A percentile compares a stretch with the other conserved stretches of the same genome.
Evolutionary conservation across 75 land plant genomes (phyloP).

Genomic region (Pinus albicaulis): DNA sequence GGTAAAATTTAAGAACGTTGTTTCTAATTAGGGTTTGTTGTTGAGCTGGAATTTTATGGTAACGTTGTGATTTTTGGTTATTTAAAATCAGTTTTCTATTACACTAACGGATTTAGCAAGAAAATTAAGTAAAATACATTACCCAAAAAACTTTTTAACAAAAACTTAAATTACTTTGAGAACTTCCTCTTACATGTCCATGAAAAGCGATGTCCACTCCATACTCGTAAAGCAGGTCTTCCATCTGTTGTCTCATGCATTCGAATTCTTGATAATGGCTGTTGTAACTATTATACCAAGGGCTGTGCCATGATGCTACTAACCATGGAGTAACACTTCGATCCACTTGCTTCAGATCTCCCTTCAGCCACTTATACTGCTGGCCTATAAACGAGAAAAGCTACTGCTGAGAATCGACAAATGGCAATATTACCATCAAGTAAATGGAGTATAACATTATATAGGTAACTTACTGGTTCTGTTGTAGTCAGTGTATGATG

Average conservation of each 20-base stretch:
- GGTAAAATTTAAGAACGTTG: too few species aligned
- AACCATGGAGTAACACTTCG: slow-evolving; percentile 42
- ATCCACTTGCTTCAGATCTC: slow-evolving; percentile 31
- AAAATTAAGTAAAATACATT: too few species aligned
- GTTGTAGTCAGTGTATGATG: slow-evolving; percentile 37
- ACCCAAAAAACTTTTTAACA: not conserved
- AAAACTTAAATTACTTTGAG: too few species aligned
- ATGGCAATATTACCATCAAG: not conserved
- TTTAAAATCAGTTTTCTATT: too few species aligned
- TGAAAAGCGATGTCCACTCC: slow-evolving; percentile 35
- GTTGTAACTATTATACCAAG: slow-evolving; percentile 46
- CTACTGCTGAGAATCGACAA: too few species aligned
- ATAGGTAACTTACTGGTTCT: slow-evolving; percentile 26
- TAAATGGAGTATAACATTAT: too few species aligned
- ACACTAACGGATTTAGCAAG: too few species aligned
- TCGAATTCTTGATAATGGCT: slow-evolving; percentile 41
- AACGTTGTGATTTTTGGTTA: too few species aligned
- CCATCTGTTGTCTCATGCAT: slow-evolving; percentile 47
- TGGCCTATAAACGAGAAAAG: slow-evolving; percentile 11
- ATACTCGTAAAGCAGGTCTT: slow-evolving; percentile 30
- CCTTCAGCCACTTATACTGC: slow-evolving; percentile 36
- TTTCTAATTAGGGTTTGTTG: too few species aligned
- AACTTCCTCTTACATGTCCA: slow-evolving; percentile 28
- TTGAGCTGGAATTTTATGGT: too few species aligned
- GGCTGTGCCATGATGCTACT: slow-evolving; percentile 32